Evolutionary conservation across 352 stramenopile species (phyloP).

Genomic region (Globisporangium yorkense): DNA sequence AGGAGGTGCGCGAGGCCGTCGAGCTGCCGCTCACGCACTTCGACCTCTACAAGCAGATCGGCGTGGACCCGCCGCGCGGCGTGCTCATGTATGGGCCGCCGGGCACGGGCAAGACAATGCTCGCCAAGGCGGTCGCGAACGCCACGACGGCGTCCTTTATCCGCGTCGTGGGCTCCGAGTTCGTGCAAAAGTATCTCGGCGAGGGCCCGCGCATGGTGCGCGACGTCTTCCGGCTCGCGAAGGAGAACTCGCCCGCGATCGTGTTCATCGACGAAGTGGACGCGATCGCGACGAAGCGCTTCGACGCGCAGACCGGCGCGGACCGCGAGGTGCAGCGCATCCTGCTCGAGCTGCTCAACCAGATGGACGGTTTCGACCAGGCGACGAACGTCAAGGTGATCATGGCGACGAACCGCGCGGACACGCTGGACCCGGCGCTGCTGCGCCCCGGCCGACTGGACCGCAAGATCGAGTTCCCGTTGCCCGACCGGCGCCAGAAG

Average conservation of each 20-base stretch:
- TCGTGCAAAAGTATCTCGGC: slow-evolving; percentile 99
- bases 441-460: slow-evolving; percentile 97
- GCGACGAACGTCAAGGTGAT: slow-evolving; percentile 99
- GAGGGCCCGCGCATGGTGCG: slow-evolving; percentile 99
- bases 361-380: slow-evolving; percentile 99
- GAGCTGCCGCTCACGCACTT: slow-evolving; percentile 99
- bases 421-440: slow-evolving; percentile 98
- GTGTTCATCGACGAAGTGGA: slow-evolving; percentile 99
- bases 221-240: slow-evolving; percentile 99
- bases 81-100: slow-evolving; percentile 97
- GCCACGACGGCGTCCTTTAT: slow-evolving; percentile 99
- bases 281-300: slow-evolving; percentile 99
- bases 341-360: slow-evolving; percentile 99
- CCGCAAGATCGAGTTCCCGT: slow-evolving; percentile 99
- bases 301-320: slow-evolving; percentile 97
- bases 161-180: slow-evolving; percentile 96
- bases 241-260: slow-evolving; percentile 98
- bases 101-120: slow-evolving; percentile 98
- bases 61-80: slow-evolving; percentile 98
- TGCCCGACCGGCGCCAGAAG: slow-evolving; percentile 98
- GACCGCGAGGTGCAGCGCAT: slow-evolving; percentile 98
- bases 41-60: slow-evolving; percentile 99
- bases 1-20: slow-evolving; percentile 98
- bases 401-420: slow-evolving; percentile 99
- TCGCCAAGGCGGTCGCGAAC: slow-evolving; percentile 99